phyloP scores from a whole-genome alignment of 371 early-diverging fungal genomes.

The Syncephalastrum contaminatum region DNA sequence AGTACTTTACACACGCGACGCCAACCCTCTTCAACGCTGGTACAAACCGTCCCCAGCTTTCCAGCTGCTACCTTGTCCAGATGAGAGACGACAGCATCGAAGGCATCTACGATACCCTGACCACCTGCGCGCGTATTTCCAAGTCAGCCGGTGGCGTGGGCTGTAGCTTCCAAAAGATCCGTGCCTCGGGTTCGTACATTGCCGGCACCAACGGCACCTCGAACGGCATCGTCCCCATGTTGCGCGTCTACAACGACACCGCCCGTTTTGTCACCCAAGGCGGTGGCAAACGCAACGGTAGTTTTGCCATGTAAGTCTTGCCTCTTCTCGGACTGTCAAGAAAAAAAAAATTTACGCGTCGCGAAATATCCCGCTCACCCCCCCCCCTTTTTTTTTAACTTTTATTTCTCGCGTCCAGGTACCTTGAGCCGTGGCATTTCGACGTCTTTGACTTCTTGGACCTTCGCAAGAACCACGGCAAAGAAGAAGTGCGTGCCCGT shows the following conservation, averaged over 20 bases:
- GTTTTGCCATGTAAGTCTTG: constrained; percentile 75
- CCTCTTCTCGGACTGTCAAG: neutral
- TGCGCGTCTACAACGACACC: constrained; percentile 94
- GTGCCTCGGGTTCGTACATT: constrained; percentile 87
- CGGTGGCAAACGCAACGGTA: constrained; percentile 94
- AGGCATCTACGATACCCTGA: constrained; percentile 95
- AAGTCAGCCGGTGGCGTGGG: constrained; percentile 97
- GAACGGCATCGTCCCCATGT: constrained; percentile 94
- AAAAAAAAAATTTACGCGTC: neutral
- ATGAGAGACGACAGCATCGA: constrained; percentile 93
- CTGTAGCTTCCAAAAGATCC: constrained; percentile 87
- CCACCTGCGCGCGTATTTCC: constrained; percentile 90
- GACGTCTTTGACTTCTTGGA: constrained; percentile 95
- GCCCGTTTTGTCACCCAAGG: constrained; percentile 96
- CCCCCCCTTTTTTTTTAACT: no score
- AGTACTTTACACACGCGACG: constrained; percentile 93
- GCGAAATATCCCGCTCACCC: no score
- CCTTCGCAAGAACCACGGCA: constrained; percentile 93
- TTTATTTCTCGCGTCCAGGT: constrained; percentile 23
- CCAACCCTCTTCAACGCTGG: constrained; percentile 97
- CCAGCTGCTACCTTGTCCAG: constrained; percentile 90
- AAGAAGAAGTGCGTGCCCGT: constrained; percentile 93
- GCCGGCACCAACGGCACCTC: constrained; percentile 93
- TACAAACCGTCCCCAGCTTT: constrained; percentile 90
- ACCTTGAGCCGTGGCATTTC: constrained; percentile 97